Base-by-base conservation (phyloP, 306 rosid genomes). In the Carpinus fangiana region DNA sequence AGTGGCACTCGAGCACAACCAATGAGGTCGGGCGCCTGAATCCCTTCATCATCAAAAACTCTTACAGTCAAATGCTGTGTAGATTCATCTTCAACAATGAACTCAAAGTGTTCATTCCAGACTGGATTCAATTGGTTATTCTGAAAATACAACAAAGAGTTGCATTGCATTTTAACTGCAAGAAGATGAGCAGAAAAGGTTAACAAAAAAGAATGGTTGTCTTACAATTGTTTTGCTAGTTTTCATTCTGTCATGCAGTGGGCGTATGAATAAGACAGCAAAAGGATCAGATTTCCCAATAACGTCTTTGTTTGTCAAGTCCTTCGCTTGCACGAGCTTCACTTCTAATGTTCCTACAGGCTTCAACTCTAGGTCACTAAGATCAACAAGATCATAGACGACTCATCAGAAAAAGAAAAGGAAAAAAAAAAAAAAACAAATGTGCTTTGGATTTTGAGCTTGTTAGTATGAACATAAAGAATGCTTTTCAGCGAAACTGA, bases 51-150 rank as follows among this genome's bases (percentile, higher is more conserved):
- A 70, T 95, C 98, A 13, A 88, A 92, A 69, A 95, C 21, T 84
- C 97, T 89, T 80, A 95, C 41, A n/a, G 98, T 91, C 91, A 95
- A 88, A 79, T 87, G 87, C 61, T 95, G 98, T 21, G 98, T 87
- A 36, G 86, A 74, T 41, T 65, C 77, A 82, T 95, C 98, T 84
- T 92, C 98, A 71, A 95, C 88, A 10, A 82, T 14, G 80, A 95
- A 92, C 79, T 95, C 93, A 56, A 83, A 95, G 86, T 95, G 92
- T 81, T 95, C 98, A 70, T 95, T 95, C 98, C 98, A 95, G 73
- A 95, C 80, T 73, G 98, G 98, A 84, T 88, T 95, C 91, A 95
- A 77, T 77, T 95, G 83, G 65, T 95, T 95, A 76, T 86, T 86
- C 98, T 95, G 95, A 78, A 82, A 21, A 76, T 26, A 68, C 18